These are phyloP conservation scores for Babesia divergens DNA, from an alignment of 169 alveolate species.

Conservation along the genomic window DNA sequence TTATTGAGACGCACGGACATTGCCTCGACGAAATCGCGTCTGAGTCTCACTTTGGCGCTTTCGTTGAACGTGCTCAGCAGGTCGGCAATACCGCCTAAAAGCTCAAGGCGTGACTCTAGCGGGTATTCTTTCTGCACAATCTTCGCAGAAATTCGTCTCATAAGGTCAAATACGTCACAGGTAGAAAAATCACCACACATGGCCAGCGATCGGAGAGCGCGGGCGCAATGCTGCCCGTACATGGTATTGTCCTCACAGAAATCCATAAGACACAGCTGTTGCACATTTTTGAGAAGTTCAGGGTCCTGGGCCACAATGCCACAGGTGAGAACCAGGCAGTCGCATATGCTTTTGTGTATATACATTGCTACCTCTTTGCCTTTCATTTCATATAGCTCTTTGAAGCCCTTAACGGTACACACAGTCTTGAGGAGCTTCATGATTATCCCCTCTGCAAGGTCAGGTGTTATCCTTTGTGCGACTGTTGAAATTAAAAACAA, in stretches of 20 bases:
- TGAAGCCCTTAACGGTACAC: neutral
- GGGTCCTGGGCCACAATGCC: conserved; percentile 4
- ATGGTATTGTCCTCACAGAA: neutral
- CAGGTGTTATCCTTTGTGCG: conserved; percentile 20
- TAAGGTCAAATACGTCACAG: conserved; percentile 1
- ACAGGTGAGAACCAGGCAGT: conserved; percentile 11
- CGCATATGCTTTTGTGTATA: conserved; percentile 8
- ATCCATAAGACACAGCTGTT: neutral
- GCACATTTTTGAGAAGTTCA: conserved; percentile 4
- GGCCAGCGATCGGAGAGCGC: conserved; percentile 3
- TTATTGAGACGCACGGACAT: conserved; percentile 15
- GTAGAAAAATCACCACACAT: conserved; percentile 2
- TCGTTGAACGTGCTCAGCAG: conserved; percentile 12
- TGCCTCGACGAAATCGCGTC: conserved; percentile 8
- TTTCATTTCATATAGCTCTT: neutral
- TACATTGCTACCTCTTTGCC: neutral
- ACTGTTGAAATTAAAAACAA: neutral
- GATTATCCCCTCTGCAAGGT: neutral
- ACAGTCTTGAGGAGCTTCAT: conserved; percentile 1
- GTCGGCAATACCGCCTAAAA: conserved; percentile 1
- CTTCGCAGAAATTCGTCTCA: neutral
- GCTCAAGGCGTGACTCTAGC: conserved; percentile 1
- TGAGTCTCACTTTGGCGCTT: conserved; percentile 1
- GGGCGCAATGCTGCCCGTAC: conserved; percentile 3
- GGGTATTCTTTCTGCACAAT: conserved; percentile 1